These are phyloP conservation scores for Mariannaea sp. DNA, from an alignment of 2,329 filamentous ascomycete genomes.

Conservation along the genomic window DNA sequence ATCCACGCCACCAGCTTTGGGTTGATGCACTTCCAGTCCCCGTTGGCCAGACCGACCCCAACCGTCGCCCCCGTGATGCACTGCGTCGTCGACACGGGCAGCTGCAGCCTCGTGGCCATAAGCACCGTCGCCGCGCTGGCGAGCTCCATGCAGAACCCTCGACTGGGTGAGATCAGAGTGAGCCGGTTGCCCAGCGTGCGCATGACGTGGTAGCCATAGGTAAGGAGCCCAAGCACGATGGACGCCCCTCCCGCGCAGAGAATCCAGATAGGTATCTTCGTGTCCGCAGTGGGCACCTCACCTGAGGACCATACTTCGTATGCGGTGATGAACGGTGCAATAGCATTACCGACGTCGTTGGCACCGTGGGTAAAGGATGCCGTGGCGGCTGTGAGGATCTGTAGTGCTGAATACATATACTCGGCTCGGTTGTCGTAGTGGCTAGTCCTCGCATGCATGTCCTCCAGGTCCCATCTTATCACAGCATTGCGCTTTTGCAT, in stretches of 20 bases:
- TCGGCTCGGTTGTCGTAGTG: constrained; percentile 60
- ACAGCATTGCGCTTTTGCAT: constrained; percentile 53
- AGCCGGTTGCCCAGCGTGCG: constrained; percentile 60
- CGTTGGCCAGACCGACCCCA: constrained; percentile 56
- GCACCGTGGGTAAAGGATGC: constrained; percentile 62
- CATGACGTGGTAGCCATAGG: constrained; percentile 68
- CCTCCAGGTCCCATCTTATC: constrained; percentile 53
- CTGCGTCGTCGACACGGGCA: constrained; percentile 59
- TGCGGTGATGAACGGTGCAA: constrained; percentile 57
- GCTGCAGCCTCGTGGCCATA: constrained; percentile 55
- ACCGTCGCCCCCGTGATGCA: constrained; percentile 58
- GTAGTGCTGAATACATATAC: constrained; percentile 55
- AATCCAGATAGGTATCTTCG: constrained; percentile 54
- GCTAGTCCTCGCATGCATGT: constrained; percentile 54
- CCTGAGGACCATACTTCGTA: constrained; percentile 56
- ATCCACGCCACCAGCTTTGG: constrained; percentile 54
- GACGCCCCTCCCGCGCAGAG: constrained; percentile 53
- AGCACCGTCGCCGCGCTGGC: constrained; percentile 58
- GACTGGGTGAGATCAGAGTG: constrained; percentile 58
- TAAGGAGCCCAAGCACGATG: constrained; percentile 62
- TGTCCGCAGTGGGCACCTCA: constrained; percentile 40
- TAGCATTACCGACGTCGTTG: constrained; percentile 60
- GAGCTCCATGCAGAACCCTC: constrained; percentile 58
- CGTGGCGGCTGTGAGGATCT: constrained; percentile 57
- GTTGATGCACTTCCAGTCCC: constrained; percentile 55